Conservation (phyloP, 768 basidiomycete species). For the Phallus indusiatus region DNA sequence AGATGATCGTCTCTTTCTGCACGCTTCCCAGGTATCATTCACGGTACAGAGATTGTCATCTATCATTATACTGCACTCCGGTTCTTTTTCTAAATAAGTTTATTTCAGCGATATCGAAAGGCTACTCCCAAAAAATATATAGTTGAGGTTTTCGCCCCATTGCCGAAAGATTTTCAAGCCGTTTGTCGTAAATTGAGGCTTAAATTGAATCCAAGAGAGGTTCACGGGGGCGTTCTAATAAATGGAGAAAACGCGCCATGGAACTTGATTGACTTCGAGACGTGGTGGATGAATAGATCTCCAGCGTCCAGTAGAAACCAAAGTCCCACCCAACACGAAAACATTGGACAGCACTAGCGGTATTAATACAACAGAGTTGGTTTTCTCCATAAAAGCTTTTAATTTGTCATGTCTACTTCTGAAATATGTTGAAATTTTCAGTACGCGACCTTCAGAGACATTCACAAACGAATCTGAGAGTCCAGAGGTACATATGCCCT, state of each 20-base stretch:
- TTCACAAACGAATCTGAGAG: no score
- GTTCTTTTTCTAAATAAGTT: background rate
- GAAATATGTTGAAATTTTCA: no score
- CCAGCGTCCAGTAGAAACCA: no score
- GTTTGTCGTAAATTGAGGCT: slow-evolving; percentile 41
- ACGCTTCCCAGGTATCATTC: slow-evolving; percentile 48
- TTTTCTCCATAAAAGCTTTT: no score
- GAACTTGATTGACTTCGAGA: background rate
- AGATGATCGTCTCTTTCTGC: slow-evolving; percentile 46
- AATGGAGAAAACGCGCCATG: slow-evolving; percentile 27
- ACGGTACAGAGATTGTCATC: slow-evolving; percentile 33
- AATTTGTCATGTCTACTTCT: no score
- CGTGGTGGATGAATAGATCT: background rate
- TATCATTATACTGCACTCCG: background rate
- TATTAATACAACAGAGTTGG: no score
- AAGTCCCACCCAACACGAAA: no score
- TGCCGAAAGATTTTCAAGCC: slow-evolving; percentile 45
- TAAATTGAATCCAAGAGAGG: slow-evolving; percentile 25
- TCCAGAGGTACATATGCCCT: no score
- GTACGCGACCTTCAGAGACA: no score
- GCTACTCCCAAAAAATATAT: slow-evolving; percentile 35
- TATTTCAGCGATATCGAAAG: slow-evolving; percentile 38
- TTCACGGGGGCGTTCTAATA: slow-evolving; percentile 37
- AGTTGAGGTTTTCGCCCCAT: slow-evolving; percentile 45
- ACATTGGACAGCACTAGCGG: no score